Percentiles rank a stretch among this genome's conserved stretches.
Evolutionary conservation across 331 rosid genomes (phyloP).

Genomic region (Erythrophleum ivorense): DNA sequence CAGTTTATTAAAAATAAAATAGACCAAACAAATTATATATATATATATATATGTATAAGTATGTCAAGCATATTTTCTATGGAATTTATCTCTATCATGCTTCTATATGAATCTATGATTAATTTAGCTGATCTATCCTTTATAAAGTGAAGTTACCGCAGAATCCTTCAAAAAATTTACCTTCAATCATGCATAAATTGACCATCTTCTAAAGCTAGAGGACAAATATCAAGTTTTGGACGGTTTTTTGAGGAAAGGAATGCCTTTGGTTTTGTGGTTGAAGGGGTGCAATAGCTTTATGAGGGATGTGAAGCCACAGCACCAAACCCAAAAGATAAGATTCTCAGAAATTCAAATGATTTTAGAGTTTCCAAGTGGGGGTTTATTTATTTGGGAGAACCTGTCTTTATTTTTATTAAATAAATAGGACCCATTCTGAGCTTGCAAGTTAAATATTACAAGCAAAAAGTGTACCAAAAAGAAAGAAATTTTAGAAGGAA

Average conservation of each 20-base stretch:
- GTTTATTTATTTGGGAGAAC: neutral
- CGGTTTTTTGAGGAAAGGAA: neutral
- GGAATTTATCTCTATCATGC: neutral
- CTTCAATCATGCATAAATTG: neutral
- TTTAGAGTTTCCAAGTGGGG: neutral
- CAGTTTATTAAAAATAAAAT: neutral
- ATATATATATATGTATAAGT: neutral
- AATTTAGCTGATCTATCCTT: too few species aligned
- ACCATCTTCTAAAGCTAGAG: neutral
- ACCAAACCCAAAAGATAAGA: constrained; percentile 35
- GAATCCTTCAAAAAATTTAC: neutral
- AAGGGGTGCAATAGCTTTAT: neutral
- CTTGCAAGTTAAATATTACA: neutral
- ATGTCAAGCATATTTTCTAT: neutral
- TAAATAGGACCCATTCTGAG: neutral
- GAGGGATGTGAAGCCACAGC: neutral
- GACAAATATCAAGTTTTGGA: constrained; percentile 27
- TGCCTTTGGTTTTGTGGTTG: constrained; percentile 30
- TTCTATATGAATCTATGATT: neutral
- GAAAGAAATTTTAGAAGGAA: neutral
- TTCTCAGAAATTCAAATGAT: constrained; percentile 11
- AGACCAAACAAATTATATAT: neutral
- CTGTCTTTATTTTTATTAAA: neutral
- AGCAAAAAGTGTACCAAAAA: neutral
- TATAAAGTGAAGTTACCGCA: neutral